phyloP scores from a whole-genome alignment of 768 basidiomycete species.

The Boletus edulis region DNA sequence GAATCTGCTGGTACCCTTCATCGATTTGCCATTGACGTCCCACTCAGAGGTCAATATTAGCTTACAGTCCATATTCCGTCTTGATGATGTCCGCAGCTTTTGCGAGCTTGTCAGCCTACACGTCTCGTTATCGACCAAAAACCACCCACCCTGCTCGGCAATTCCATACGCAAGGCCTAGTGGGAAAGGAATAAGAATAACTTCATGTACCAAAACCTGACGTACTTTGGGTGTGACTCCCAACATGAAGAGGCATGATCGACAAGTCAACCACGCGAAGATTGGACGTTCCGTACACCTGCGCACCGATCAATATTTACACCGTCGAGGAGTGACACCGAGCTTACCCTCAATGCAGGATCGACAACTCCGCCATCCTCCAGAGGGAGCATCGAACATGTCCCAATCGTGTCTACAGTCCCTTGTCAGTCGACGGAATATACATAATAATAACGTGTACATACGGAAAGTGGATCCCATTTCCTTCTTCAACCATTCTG shows the following conservation, averaged over 20 bases:
- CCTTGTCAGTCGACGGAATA: neutral
- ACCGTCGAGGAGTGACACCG: neutral
- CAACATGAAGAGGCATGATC: neutral
- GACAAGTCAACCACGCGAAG: neutral
- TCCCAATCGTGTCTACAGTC: neutral
- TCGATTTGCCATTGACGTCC: too few species aligned
- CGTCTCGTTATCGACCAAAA: neutral
- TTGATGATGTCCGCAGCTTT: slow-evolving; percentile 1
- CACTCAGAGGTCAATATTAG: too few species aligned
- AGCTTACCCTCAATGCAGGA: neutral
- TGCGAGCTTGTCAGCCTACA: neutral
- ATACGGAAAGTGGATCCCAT: neutral
- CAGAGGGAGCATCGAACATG: slow-evolving; percentile 1
- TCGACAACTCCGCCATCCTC: slow-evolving; percentile 2
- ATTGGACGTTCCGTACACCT: neutral
- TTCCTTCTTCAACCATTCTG: neutral
- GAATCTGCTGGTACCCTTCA: too few species aligned
- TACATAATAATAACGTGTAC: neutral
- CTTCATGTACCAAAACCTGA: neutral
- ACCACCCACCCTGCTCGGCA: neutral
- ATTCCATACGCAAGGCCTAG: neutral
- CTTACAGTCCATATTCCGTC: neutral
- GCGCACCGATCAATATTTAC: neutral
- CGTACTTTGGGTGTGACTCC: neutral
- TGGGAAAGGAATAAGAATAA: neutral